Base-by-base conservation (phyloP, 345 rosid genomes). In the Gossypium herbaceum region DNA sequence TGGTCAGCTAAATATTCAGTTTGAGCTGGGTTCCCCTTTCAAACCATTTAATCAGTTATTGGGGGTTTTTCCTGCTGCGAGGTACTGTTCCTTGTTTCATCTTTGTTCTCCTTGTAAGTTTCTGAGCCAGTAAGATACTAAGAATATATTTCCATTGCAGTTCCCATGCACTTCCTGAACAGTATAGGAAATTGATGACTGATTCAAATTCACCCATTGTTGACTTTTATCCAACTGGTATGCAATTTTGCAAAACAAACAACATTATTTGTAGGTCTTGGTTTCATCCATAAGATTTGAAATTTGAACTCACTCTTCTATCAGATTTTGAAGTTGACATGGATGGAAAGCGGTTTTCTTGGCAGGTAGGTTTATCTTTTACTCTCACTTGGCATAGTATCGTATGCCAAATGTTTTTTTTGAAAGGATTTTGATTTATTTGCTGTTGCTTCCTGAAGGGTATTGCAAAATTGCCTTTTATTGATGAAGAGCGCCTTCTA, bases 41-140 rank as follows among this genome's bases (percentile, higher is more conserved):
- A 93, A 88, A 77, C 99, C 98, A 63, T 95, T 93, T 78, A 89
- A 91, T 79, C 99, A 95, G 84, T 91, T 95, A 51, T 82, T 95
- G 73, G 97, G 97, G 44, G 98, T 93, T 79, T 92, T 95, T 71
- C 99, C 99, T 60, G 89, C 97, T 68, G 96, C 99, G 84, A 93
- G 73, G 73, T 70, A 51, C 60, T 17, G 25, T 17, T 29, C n/a
- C 27, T 22, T 17, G 60, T 52, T 70, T 29, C 60, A 11, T 27
- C 1, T 52, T 3, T 52, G 10, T 29, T 70, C 27, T 29, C 25
- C 11, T 29, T 29, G 47, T n/a, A 70, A 51, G 61, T 52, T 52
- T 70, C 10, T 70, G 48, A 70, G 45, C 27, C 47, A 17, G 60
- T 51, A 29, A 15, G 60, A 70, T 70, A 17, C 48, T 52, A 17